A percentile compares a stretch with the other conserved stretches of the same genome.
These are phyloP conservation scores for Tolypocladium paradoxum DNA, from an alignment of 2,329 filamentous ascomycete species.

Conservation along the genomic window DNA sequence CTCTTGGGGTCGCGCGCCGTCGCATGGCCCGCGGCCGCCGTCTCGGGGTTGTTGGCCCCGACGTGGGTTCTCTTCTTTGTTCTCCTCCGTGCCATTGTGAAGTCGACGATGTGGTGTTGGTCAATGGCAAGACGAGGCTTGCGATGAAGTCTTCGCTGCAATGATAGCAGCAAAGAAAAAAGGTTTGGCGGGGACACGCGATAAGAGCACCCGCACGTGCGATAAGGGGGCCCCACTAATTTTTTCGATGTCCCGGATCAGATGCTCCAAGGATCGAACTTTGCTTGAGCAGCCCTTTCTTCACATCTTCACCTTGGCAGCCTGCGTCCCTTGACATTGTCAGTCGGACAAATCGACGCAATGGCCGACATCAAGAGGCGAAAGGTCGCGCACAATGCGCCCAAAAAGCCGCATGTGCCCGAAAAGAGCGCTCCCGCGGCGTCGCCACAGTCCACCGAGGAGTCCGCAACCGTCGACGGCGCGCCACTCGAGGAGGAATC, in stretches of 20 bases:
- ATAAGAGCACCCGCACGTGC: conserved; percentile 22
- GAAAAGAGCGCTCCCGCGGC: conserved; percentile 2
- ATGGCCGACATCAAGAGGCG: conserved; percentile 30
- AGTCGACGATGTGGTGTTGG: background rate
- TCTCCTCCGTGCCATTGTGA: conserved; percentile 64
- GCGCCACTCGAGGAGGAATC: conserved; percentile 19
- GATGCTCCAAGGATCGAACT: too few species aligned
- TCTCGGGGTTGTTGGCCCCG: conserved; percentile 51
- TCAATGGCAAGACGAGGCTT: conserved; percentile 5
- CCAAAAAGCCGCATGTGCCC: conserved; percentile 8
- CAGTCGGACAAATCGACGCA: conserved; percentile 1
- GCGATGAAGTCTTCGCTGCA: background rate
- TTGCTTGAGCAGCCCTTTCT: background rate
- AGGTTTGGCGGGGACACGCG: conserved; percentile 18
- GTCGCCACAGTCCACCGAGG: conserved; percentile 15
- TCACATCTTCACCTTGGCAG: background rate
- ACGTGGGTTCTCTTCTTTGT: conserved; percentile 85
- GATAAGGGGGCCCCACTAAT: conserved; percentile 23
- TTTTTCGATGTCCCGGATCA: conserved; percentile 10
- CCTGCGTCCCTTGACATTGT: background rate
- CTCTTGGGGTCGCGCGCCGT: conserved; percentile 71
- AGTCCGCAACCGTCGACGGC: conserved; percentile 23
- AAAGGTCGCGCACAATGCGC: conserved; percentile 24
- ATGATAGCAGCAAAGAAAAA: conserved; percentile 23
- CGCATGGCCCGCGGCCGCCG: conserved; percentile 46